Evolutionary conservation across 371 early-diverging fungal species (phyloP).

Genomic region (Actinomucor elegans): DNA sequence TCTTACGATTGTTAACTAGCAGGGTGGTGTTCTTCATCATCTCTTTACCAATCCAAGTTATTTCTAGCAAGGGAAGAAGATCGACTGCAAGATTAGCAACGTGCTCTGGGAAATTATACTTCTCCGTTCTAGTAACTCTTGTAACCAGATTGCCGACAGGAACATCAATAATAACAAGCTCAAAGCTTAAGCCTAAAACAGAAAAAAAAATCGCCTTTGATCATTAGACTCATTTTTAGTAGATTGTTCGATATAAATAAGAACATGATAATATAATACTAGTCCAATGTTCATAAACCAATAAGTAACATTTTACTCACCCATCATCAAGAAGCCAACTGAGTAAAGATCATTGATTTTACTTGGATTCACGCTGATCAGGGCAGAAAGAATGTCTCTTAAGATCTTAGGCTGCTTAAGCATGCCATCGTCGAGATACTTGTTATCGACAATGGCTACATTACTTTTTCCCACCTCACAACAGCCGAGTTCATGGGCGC

Average conservation of each 20-base stretch:
- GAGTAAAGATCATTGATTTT: too few relatives aligned
- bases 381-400: conserved; percentile 6
- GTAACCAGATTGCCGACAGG: background rate
- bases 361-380: conserved; percentile 1
- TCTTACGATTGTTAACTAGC: background rate
- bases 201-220: too few relatives aligned
- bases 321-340: conserved; percentile 16
- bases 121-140: conserved; percentile 1
- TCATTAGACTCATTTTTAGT: too few relatives aligned
- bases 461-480: conserved; percentile 7
- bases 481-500: conserved; percentile 1
- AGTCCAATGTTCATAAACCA: too few relatives aligned
- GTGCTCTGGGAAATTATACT: background rate
- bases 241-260: too few relatives aligned
- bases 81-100: background rate
- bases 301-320: too few relatives aligned
- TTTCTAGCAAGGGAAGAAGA: background rate
- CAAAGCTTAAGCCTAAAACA: conserved; percentile 2
- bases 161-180: conserved; percentile 1
- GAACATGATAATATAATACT: too few relatives aligned
- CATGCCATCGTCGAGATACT: conserved; percentile 8
- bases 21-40: background rate
- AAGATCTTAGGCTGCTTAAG: conserved; percentile 4
- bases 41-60: background rate
- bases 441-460: conserved; percentile 3